Evolutionary conservation across 805 yeast species (phyloP).

Genomic region (Schizosaccharomyces osmophilus): DNA sequence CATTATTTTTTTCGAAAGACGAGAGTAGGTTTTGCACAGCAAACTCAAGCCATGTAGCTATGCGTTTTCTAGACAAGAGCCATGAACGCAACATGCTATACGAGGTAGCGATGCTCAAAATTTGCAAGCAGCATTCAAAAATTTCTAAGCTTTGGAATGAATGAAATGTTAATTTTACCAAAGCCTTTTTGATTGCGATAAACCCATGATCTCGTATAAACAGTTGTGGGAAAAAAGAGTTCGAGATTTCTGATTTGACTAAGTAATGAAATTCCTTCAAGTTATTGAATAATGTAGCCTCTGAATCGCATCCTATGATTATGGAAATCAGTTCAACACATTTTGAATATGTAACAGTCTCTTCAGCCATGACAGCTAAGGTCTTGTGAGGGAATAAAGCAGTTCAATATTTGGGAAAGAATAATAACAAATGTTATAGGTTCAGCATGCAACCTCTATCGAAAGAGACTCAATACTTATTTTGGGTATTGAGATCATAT

Average conservation of each 20-base stretch:
- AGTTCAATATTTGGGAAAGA: no score
- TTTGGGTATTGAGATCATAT: no score
- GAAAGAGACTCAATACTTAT: no score
- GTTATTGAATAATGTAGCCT: not conserved
- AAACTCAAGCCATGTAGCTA: not conserved
- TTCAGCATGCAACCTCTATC: no score
- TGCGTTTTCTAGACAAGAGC: not conserved
- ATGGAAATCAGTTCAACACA: not conserved
- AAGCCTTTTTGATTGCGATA: not conserved
- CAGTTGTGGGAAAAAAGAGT: not conserved
- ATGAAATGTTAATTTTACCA: not conserved
- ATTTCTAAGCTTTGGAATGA: not conserved
- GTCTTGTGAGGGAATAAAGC: no score
- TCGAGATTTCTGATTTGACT: not conserved
- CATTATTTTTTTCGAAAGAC: not conserved
- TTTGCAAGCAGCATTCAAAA: not conserved
- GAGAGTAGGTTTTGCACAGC: not conserved
- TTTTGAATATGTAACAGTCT: not conserved
- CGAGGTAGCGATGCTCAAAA: not conserved
- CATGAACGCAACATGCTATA: not conserved
- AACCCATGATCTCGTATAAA: not conserved
- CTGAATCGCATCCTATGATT: not conserved
- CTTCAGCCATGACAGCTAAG: not conserved
- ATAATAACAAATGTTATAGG: no score
- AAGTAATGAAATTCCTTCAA: not conserved